A percentile compares a stretch with the other conserved stretches of the same genome.
Conservation (phyloP, 352 stramenopile species). For the Globisporangium polare region DNA sequence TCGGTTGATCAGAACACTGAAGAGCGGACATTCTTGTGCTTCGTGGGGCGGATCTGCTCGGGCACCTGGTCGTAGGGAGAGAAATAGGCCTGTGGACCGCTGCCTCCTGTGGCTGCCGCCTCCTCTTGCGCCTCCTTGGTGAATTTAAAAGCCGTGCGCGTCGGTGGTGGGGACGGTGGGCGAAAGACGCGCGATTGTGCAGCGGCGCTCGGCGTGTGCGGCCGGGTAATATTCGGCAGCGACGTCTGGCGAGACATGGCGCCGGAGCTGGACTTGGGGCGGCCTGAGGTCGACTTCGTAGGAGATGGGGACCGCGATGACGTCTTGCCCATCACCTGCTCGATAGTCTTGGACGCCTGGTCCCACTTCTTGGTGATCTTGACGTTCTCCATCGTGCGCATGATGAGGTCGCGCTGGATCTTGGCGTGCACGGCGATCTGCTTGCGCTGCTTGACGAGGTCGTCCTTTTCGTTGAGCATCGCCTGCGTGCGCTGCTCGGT, state of each 20-base stretch:
- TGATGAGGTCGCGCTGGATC: slow-evolving; percentile 86
- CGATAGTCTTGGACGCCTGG: slow-evolving; percentile 73
- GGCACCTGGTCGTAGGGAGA: slow-evolving; percentile 68
- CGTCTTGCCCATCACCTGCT: slow-evolving; percentile 56
- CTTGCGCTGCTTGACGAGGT: slow-evolving; percentile 75
- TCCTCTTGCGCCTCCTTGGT: slow-evolving; percentile 55
- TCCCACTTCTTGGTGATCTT: slow-evolving; percentile 89
- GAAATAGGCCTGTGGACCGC: slow-evolving; percentile 47
- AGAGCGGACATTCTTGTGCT: slow-evolving; percentile 27
- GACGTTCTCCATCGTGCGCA: slow-evolving; percentile 86
- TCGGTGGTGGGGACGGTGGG: slow-evolving; percentile 59
- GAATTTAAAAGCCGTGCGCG: slow-evolving; percentile 69
- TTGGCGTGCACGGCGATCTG: slow-evolving; percentile 78
- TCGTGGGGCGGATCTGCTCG: slow-evolving; percentile 44
- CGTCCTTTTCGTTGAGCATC: slow-evolving; percentile 80
- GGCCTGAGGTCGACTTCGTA: slow-evolving; percentile 21
- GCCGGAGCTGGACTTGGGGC: slow-evolving; percentile 56
- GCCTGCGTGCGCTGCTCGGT: slow-evolving; percentile 73
- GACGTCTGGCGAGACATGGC: slow-evolving; percentile 35
- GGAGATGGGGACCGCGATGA: slow-evolving; percentile 37
- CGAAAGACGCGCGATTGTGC: slow-evolving; percentile 46
- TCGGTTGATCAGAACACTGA: slow-evolving; percentile 6
- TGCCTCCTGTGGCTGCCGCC: slow-evolving; percentile 13
- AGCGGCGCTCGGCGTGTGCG: slow-evolving; percentile 18
- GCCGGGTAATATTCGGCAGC: slow-evolving; percentile 31